These are phyloP conservation scores for Globisporangium orthogonon DNA, from an alignment of 352 stramenopile species.

Conservation along the genomic window DNA sequence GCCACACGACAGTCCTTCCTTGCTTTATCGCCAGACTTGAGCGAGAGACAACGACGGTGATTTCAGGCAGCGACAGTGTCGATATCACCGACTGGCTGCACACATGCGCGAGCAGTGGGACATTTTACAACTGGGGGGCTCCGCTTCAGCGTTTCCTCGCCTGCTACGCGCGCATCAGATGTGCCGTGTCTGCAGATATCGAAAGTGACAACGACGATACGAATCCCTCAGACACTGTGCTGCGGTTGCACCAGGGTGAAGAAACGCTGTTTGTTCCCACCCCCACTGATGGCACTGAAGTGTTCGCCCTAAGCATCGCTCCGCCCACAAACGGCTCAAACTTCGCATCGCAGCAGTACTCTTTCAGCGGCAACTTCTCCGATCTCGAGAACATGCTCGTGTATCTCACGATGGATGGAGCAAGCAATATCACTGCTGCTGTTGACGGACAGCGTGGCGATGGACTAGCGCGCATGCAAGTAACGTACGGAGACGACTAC, in stretches of 20 bases:
- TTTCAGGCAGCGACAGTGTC: too few relatives aligned
- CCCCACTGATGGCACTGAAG: neutral
- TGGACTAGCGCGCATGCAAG: neutral
- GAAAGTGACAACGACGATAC: neutral
- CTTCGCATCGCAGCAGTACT: neutral
- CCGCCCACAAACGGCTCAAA: neutral
- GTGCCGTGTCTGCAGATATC: neutral
- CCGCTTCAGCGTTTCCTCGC: constrained; percentile 19
- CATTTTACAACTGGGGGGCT: constrained; percentile 23
- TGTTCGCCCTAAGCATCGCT: constrained; percentile 3
- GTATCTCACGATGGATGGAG: constrained; percentile 8
- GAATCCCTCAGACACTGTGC: neutral
- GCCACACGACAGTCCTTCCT: constrained; percentile 10
- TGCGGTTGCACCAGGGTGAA: constrained; percentile 1
- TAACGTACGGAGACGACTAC: constrained; percentile 11
- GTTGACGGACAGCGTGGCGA: neutral
- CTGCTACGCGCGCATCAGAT: constrained; percentile 19
- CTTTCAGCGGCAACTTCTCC: constrained; percentile 2
- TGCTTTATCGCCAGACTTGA: constrained; percentile 9
- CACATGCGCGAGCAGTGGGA: neutral
- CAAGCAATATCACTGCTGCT: constrained; percentile 1
- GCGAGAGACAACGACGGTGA: neutral
- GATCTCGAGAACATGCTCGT: constrained; percentile 3
- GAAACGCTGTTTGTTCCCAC: neutral
- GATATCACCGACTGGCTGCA: constrained; percentile 5